Base-by-base conservation (phyloP, 169 alveolate species). In the Plasmodium berghei region DNA sequence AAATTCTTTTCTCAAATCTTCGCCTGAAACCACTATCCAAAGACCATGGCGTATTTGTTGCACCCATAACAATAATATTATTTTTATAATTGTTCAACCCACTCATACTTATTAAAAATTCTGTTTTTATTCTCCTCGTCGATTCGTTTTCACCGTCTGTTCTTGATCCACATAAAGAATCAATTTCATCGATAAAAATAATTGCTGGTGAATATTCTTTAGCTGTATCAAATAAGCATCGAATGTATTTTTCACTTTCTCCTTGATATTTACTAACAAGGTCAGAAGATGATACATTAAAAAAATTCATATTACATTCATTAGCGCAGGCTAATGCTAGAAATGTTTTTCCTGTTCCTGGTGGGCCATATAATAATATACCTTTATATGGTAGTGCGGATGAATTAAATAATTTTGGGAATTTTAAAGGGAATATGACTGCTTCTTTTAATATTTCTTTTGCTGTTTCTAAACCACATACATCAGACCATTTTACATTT, bases 271-370 rank as follows among this genome's bases (percentile, higher is more conserved):
- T 98, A 88, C 99, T 96, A 52, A 98, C 98, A 34, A 99, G 94
- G 94, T 98, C 99, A 5, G 99, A 97, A 12, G 99, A 97, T 5
- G 99, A 97, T 22, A 98, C 98, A 90, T 72, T 93, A 87, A 98
- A 95, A 95, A 97, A 98, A n/a, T 98, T 96, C 49, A 98, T 97
- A 62, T 95, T 97, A 62, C 97, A 97, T 95, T 99, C 99, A 18
- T 99, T 98, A 5, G 99, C 99, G 77, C 99, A 98, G 18, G 99
- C 99, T 92, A 98, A 98, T 3, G 99, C 99, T 61, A 99, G 90
- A 93, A 93, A 98, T 12, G 99, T 96, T 93, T 99, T 99, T 40
- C 99, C 99, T 45, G 99, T 98, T 28, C 99, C 99, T 4, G 99
- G 99, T 16, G 99, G 99, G 2, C 91, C 91, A 86, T 86, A 86